Base-by-base conservation (phyloP, 31 red algal species). In the Odonthalia washingtoniensis region DNA sequence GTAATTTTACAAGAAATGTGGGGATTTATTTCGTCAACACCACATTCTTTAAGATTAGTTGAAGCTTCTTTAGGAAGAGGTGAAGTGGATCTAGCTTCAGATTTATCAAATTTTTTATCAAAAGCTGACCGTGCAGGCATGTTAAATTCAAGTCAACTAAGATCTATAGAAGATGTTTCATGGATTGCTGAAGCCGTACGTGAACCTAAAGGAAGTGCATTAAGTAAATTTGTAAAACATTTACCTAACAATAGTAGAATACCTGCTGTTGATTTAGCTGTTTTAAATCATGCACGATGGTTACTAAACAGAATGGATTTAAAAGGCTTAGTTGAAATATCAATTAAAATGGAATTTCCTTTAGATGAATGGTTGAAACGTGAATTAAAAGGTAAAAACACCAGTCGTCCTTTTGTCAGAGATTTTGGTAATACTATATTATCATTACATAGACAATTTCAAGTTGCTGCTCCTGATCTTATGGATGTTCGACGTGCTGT, bases 1-100 rank as follows among this genome's bases (percentile, higher is more conserved):
- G 88, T 96, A 24, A 94, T 99, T 83, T 69, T 99, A 34, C 97
- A 99, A 70, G 97, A 99, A 68, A 94, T 96, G 94, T 96, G 91
- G 91, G 97, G 95, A 2, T 91, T 95, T 64, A 87, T 87, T 70
- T 88, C 89, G 44, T 91, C 86, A 24, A 94, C 92, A 21, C 89
- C 92, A 26, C 93, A 98, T 67, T 91, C 95, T 5, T 80, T 95
- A 52, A 88, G 93, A 42, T 66, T 98, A 70, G 86, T 98, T 26
- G 84, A 94, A 69, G 95, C 95, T 57, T 88, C 95, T 32, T 57
- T 91, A 3, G 82, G 73, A 40, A 75, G 84, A n/a, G 91, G 86
- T 30, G 91, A 91, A 46, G 28, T 93, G 24, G 87, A 68, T 3
- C 72, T 97, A 18, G 90, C 95, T 3, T 86, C 86, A 3, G 91